Base-by-base conservation (phyloP, 2,329 filamentous ascomycete genomes). In the Akanthomyces muscarius region DNA sequence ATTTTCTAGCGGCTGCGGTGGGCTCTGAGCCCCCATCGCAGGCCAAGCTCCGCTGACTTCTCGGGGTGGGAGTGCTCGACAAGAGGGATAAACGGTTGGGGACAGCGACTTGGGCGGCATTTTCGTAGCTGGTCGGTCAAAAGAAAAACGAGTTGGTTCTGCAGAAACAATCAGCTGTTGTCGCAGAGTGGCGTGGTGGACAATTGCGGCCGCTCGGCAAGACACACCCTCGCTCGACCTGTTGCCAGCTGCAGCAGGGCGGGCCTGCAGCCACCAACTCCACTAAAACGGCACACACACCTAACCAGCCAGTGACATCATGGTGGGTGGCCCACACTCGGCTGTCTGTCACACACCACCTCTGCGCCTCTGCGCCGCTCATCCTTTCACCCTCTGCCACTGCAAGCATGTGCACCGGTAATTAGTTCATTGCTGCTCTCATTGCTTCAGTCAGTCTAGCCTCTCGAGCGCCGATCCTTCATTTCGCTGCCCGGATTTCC, bases 231-330 rank as follows among this genome's bases (percentile, higher is more conserved):
- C 36, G 3, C 3, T 21, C 21, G 21, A 21, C 21, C 1, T 21
- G 21, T 21, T 21, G 21, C 21, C 21, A 21, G 21, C 21, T 21
- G 21, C 21, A 21, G 21, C 1, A 21, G 21, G 21, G 21, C 21
- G 21, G 21, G 21, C 3, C 47, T 50, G 47, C n/a, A 50, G 23
- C 18, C 16, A 7, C 23, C 5, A 5, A 48, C 10, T 4, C 50
- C 50, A 53, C 30, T 54, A 42, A 44, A 28, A n/a, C 7, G 21
- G 38, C 28, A 2, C 28, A 30, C 28, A 21, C 53, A 28, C 13
- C 36, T 33, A 25, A 21, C 36, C 53, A 55, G 13, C 53, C 53
- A 56, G 38, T 56, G 53, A 56, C 53, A 56, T 56, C 55, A 57
- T 57, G 28, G 41, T 10, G 42, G 30, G n/a, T 14, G 16, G 28